phyloP scores from a whole-genome alignment of 1,139 yeast genomes.

The Lodderomyces beijingensis region DNA sequence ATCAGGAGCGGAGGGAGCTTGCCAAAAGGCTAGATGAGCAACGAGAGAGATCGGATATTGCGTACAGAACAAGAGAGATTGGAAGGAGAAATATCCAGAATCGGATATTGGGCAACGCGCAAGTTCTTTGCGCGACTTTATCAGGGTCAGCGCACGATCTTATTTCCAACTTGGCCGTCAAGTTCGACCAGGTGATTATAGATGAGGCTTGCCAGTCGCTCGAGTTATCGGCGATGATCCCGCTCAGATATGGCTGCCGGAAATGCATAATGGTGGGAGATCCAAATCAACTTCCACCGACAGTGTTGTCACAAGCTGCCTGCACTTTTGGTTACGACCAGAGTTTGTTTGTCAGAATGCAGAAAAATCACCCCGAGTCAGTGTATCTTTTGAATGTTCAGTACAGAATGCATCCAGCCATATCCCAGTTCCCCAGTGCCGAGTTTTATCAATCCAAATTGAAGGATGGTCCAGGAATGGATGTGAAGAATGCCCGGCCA shows the following conservation, averaged over 20 bases:
- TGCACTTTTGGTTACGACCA: slow-evolving; percentile 79
- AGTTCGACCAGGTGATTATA: slow-evolving; percentile 88
- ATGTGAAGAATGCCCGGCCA: slow-evolving; percentile 50
- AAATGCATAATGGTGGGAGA: slow-evolving; percentile 98
- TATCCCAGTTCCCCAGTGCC: slow-evolving; percentile 78
- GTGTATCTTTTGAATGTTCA: slow-evolving; percentile 86
- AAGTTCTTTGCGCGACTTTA: slow-evolving; percentile 85
- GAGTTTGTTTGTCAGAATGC: slow-evolving; percentile 93
- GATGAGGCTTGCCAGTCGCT: slow-evolving; percentile 99
- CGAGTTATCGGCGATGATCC: slow-evolving; percentile 87
- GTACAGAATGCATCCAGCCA: slow-evolving; percentile 96
- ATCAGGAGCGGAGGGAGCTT: slow-evolving; percentile 58
- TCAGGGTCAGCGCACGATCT: slow-evolving; percentile 95
- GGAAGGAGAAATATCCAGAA: slow-evolving; percentile 74
- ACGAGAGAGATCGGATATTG: slow-evolving; percentile 66
- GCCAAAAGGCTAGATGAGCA: slow-evolving; percentile 76
- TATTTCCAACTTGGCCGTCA: slow-evolving; percentile 66
- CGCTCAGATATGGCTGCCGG: slow-evolving; percentile 86
- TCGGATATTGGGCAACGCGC: slow-evolving; percentile 69
- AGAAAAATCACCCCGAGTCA: slow-evolving; percentile 54
- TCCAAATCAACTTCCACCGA: slow-evolving; percentile 97
- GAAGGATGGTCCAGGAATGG: slow-evolving; percentile 73
- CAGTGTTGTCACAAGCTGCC: slow-evolving; percentile 91
- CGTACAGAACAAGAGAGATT: slow-evolving; percentile 70
- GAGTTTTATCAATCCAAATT: slow-evolving; percentile 75